Conservation (phyloP, 2,329 filamentous ascomycete species). For the Knoxdaviesia proteae region DNA sequence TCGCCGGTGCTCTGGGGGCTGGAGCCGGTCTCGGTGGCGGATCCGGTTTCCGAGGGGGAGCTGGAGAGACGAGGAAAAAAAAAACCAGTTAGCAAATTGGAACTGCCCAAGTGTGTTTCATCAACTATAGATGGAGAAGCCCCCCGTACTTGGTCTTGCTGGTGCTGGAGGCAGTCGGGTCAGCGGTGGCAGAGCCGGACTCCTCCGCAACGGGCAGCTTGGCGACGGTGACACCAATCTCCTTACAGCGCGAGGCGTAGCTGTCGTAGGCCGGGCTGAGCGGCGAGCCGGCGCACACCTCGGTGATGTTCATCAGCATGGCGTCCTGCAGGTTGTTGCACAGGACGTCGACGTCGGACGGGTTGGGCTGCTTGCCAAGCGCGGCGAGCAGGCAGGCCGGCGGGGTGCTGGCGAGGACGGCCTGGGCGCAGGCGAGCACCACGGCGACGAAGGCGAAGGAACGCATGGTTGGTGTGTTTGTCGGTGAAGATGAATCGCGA, state of each 20-base stretch:
- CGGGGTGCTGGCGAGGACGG: constrained; percentile 1
- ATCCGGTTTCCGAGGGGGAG: too few species aligned
- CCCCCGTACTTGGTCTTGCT: too few species aligned
- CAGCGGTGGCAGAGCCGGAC: too few species aligned
- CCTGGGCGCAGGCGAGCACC: constrained; percentile 1
- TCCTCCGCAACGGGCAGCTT: neutral
- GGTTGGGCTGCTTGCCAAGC: constrained; percentile 4
- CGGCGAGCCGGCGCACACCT: constrained; percentile 1
- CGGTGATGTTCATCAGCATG: constrained; percentile 5
- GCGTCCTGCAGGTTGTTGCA: constrained; percentile 5
- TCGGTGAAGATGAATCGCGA: constrained; percentile 7
- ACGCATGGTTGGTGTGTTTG: neutral
- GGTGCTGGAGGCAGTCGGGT: too few species aligned
- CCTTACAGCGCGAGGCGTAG: constrained; percentile 4
- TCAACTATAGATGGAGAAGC: too few species aligned
- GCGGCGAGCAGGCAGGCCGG: constrained; percentile 6
- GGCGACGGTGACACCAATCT: constrained; percentile 2
- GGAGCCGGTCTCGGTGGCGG: too few species aligned
- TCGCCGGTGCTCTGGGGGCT: too few species aligned
- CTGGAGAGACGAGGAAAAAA: too few species aligned
- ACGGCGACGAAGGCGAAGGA: constrained; percentile 2
- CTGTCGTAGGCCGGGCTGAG: constrained; percentile 4
- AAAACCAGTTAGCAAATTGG: too few species aligned
- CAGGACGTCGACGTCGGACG: constrained; percentile 2
- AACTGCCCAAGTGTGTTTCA: too few species aligned